Evolutionary conservation across 2,329 filamentous ascomycete genomes (phyloP).

Genomic region (Cytospora paraplurivora): DNA sequence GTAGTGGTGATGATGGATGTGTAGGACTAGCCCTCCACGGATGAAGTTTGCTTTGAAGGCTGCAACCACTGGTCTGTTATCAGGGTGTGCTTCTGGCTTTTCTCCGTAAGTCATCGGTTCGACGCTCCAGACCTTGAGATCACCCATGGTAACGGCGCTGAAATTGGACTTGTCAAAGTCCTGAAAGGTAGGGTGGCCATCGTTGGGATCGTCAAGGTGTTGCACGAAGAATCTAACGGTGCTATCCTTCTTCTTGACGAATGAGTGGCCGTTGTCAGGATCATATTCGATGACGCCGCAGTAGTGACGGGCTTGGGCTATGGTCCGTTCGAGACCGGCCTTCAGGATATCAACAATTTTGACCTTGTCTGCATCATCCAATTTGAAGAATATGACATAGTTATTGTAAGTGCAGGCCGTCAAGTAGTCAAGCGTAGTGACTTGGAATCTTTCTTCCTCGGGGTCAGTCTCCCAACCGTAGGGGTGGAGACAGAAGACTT

Average conservation of each 20-base stretch:
- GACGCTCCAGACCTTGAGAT: conserved; percentile 40
- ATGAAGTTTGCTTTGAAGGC: conserved; percentile 47
- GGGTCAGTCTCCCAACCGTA: conserved; percentile 42
- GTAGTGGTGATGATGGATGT: conserved; percentile 47
- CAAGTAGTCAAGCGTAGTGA: conserved; percentile 43
- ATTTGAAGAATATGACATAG: conserved; percentile 44
- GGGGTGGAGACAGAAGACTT: conserved; percentile 38
- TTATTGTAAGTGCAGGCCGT: conserved; percentile 40
- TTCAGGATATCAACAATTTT: conserved; percentile 32
- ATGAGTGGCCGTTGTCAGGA: conserved; percentile 38
- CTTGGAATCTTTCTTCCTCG: conserved; percentile 40
- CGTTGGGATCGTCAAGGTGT: conserved; percentile 40
- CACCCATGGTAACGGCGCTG: conserved; percentile 36
- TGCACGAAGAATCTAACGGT: conserved; percentile 41
- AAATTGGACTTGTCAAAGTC: conserved; percentile 44
- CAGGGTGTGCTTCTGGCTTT: conserved; percentile 42
- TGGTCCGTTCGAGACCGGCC: conserved; percentile 34
- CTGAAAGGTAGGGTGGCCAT: conserved; percentile 41
- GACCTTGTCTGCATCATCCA: conserved; percentile 38
- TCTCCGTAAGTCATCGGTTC: conserved; percentile 44
- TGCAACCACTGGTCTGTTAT: conserved; percentile 38
- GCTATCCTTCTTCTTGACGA: conserved; percentile 36
- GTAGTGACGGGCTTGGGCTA: conserved; percentile 37
- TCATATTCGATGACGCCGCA: conserved; percentile 45
- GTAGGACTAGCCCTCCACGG: conserved; percentile 44